Evolutionary conservation across 2,329 filamentous ascomycete species (phyloP), one percentile per base, ranked within the genome.

Genomic region (Aspergillus sp.): DNA sequence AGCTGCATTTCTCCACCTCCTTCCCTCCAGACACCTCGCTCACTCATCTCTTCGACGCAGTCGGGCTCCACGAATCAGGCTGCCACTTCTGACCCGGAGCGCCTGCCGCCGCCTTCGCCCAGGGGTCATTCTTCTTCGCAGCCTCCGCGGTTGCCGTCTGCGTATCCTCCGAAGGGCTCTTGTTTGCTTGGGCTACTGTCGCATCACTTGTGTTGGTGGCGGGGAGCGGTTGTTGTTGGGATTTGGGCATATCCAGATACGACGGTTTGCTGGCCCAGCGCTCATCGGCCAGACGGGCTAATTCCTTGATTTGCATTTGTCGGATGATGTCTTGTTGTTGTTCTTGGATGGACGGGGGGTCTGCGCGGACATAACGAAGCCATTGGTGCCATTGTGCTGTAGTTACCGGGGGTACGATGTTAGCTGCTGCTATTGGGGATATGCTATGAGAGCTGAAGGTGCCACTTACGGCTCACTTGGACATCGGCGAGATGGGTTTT

Each of bases 331-430:
- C 86, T 50, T 80, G 76, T 62, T 81, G 80, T 67, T 88, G 86
- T 73, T 89, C 86, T 65, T 81, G 70, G 53, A 88, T 70, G 1
- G 81, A 80, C 0, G 86, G 86, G 2, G 86, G 77, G 15, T 83
- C 77, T 54, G 75, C 67, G 48, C 86, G 84, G 8, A 86, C 85
- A 66, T 88, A 81, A 67, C 86, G 84, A 25, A 89, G 83, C 86
- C 86, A 89, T 76, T 88, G 86, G 69, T 87, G 84, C 86, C 86
- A 89, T 81, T 86, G 84, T 55, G 86, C 83, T 86, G 71, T 36
- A 57, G 19, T 47, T 32, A 4, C 2, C n/a, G 21, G 36, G 36
- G 21, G 10, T n/a, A 13, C 4, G 15, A 6, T 25, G n/a, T 41
- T n/a, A 54, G 36, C 42, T 17, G 15, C 3, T 7, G 36, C 21